phyloP scores from a whole-genome alignment of 148 eudicot species.

The Persicaria tinctoria region DNA sequence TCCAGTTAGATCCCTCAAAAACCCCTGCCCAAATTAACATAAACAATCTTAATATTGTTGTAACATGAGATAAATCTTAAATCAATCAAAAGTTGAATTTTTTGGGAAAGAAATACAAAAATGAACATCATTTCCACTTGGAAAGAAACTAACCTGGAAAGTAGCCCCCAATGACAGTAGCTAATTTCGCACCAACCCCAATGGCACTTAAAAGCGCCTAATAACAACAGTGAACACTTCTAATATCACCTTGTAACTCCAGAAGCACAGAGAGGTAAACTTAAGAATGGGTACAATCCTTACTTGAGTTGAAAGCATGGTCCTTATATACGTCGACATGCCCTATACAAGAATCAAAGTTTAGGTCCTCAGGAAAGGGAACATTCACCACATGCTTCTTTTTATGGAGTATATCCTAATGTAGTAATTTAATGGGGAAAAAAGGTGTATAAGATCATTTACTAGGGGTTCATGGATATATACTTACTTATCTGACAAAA shows the following conservation, averaged over 20 bases:
- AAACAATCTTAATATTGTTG: neutral
- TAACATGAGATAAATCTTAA: neutral
- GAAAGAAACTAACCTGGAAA: constrained; percentile 41
- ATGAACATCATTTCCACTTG: neutral
- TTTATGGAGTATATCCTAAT: neutral
- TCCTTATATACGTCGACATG: constrained; percentile 85
- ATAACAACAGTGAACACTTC: neutral
- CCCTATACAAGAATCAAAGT: constrained; percentile 43
- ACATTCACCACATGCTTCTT: neutral
- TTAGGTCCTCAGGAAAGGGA: neutral
- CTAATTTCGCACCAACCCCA: no score
- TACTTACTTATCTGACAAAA: no score
- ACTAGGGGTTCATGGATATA: no score
- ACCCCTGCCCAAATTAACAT: constrained; percentile 49
- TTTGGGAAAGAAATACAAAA: neutral
- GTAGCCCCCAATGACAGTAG: no score
- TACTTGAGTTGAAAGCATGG: constrained; percentile 97
- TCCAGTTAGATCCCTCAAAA: constrained; percentile 95
- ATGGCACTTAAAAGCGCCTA: no score
- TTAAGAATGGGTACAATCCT: constrained; percentile 15
- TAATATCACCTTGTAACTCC: neutral
- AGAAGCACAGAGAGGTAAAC: neutral
- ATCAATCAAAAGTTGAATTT: neutral
- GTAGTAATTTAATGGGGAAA: no score
- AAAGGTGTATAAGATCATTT: no score